A percentile compares a stretch with the other conserved stretches of the same genome.
phyloP scores from a whole-genome alignment of 208 protist species.

The Crithidia acanthocephali region DNA sequence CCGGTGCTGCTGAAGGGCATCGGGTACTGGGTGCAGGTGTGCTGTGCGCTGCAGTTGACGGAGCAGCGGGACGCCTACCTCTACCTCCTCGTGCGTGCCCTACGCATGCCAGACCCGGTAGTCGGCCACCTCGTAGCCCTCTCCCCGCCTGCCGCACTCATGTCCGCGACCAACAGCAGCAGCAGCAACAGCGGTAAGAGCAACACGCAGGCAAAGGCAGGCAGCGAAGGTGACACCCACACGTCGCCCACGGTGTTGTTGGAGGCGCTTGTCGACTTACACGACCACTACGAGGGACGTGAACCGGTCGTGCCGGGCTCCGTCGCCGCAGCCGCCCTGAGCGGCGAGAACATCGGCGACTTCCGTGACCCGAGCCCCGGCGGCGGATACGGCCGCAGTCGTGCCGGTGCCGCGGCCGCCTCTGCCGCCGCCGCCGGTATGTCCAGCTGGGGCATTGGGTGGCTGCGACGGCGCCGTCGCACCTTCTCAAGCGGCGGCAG shows the following conservation, averaged over 20 bases:
- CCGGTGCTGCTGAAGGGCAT: slow-evolving; percentile 50
- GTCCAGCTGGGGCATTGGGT: slow-evolving; percentile 24
- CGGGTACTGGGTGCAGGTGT: slow-evolving; percentile 54
- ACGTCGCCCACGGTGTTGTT: not conserved
- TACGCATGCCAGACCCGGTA: slow-evolving; percentile 30
- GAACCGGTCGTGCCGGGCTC: slow-evolving; percentile 33
- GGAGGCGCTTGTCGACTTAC: slow-evolving; percentile 17
- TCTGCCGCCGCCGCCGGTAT: not conserved
- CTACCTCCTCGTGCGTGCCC: slow-evolving; percentile 35
- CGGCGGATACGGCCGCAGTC: not conserved
- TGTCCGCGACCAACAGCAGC: not conserved
- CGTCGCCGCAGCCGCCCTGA: slow-evolving; percentile 26
- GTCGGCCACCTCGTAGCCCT: slow-evolving; percentile 28
- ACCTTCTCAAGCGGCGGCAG: not conserved
- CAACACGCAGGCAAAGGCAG: too few species aligned
- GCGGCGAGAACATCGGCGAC: slow-evolving; percentile 17
- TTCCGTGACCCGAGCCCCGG: slow-evolving; percentile 8
- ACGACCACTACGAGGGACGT: slow-evolving; percentile 10
- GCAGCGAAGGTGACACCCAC: not conserved
- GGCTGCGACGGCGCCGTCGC: slow-evolving; percentile 20
- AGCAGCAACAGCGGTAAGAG: not conserved
- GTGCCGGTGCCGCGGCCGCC: not conserved
- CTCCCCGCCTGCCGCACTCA: slow-evolving; percentile 5
- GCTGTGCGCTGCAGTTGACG: slow-evolving; percentile 39
- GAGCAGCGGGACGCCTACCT: slow-evolving; percentile 54